A percentile compares a stretch with the other conserved stretches of the same genome.
phyloP scores from a whole-genome alignment of 371 early-diverging fungal species.

The Mortierella sp. region DNA sequence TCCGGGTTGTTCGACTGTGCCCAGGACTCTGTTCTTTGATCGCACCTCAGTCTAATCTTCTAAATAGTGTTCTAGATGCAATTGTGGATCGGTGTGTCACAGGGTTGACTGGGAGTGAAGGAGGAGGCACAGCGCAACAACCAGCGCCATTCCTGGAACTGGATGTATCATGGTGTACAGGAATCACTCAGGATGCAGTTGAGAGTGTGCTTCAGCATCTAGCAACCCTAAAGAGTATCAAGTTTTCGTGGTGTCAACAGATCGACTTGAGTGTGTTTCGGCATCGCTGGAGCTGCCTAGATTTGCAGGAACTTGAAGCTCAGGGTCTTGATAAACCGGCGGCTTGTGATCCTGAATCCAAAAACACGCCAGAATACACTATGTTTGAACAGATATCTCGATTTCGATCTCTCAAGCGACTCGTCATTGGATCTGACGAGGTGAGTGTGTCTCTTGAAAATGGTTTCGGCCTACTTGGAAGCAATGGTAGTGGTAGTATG shows the following conservation, averaged over 20 bases:
- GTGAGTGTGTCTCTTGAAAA: background rate
- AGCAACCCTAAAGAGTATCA: slow-evolving; percentile 6
- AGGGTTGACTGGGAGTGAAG: background rate
- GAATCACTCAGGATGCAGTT: slow-evolving; percentile 8
- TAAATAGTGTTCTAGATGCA: slow-evolving; percentile 14
- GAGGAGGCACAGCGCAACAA: background rate
- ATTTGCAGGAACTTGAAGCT: slow-evolving; percentile 14
- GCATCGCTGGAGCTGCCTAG: slow-evolving; percentile 6
- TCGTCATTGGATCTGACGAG: slow-evolving; percentile 21
- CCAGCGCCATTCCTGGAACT: slow-evolving; percentile 8
- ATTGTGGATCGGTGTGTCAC: slow-evolving; percentile 7
- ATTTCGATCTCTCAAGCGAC: slow-evolving; percentile 2
- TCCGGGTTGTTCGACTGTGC: slow-evolving; percentile 7
- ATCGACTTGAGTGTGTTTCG: slow-evolving; percentile 15
- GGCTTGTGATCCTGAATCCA: background rate
- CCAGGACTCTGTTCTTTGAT: slow-evolving; percentile 8
- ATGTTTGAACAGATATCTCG: slow-evolving; percentile 15
- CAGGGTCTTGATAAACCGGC: slow-evolving; percentile 16
- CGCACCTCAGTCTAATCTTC: slow-evolving; percentile 23
- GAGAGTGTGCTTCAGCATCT: slow-evolving; percentile 3
- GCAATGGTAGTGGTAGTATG: background rate
- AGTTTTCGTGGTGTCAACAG: slow-evolving; percentile 26
- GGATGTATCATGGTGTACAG: slow-evolving; percentile 27
- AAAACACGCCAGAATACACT: background rate
- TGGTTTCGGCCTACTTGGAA: slow-evolving; percentile 8